phyloP scores from a whole-genome alignment of 2,329 filamentous ascomycete species.

The Fusarium humuli region DNA sequence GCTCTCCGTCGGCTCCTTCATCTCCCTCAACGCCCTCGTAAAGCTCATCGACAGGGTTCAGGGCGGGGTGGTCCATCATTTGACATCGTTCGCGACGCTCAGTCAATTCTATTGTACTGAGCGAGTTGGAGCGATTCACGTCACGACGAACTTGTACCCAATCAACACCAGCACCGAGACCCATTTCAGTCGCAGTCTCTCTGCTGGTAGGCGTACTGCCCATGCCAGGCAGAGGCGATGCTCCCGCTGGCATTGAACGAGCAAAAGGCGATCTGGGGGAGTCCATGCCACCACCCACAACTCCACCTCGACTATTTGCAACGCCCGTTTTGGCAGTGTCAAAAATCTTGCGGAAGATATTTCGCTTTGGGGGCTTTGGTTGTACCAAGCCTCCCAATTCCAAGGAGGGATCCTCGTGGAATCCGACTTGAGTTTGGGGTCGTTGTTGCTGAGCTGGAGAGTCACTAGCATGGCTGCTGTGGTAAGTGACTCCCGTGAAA shows the following conservation, averaged over 20 bases:
- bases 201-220: constrained; percentile 54
- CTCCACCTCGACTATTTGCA: constrained; percentile 87
- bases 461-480: constrained; percentile 83
- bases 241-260: constrained; percentile 55
- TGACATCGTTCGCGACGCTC: constrained; percentile 91
- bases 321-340: constrained; percentile 95
- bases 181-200: constrained; percentile 76
- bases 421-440: constrained; percentile 75
- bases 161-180: constrained; percentile 73
- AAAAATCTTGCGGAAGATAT: constrained; percentile 95
- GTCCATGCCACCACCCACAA: constrained; percentile 66
- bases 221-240: constrained; percentile 58
- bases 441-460: constrained; percentile 62
- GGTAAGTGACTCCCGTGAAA: constrained; percentile 86
- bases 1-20: constrained; percentile 85
- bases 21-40: constrained; percentile 88
- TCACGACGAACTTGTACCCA: constrained; percentile 99
- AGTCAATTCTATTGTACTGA: constrained; percentile 86
- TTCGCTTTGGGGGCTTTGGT: constrained; percentile 84
- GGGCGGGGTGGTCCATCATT: constrained; percentile 90
- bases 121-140: constrained; percentile 92
- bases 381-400: constrained; percentile 81
- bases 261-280: constrained; percentile 57
- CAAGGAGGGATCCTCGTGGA: constrained; percentile 72
- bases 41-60: constrained; percentile 90